A percentile compares a stretch with the other conserved stretches of the same genome.
These are phyloP conservation scores for Paratinospora sagittata DNA, from an alignment of 164 flowering plant species.

Conservation along the genomic window DNA sequence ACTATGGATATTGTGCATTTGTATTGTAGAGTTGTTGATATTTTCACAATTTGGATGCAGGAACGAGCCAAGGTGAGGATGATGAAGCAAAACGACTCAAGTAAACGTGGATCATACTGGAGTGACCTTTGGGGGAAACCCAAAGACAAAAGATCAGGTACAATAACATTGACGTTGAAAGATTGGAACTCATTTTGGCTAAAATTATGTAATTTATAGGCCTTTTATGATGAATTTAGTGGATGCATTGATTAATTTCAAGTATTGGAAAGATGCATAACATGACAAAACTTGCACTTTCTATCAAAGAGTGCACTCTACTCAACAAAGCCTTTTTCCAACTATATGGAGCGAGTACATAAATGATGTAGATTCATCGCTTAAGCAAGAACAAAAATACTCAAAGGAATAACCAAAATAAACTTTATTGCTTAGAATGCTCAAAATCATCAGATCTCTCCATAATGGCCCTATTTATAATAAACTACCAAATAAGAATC, in stretches of 20 bases:
- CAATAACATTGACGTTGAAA: not conserved
- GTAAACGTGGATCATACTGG: constrained; percentile 56
- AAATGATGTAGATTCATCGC: too few species aligned
- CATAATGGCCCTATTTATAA: too few species aligned
- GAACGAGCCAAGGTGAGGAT: constrained; percentile 62
- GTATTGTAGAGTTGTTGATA: not conserved
- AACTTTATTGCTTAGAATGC: too few species aligned
- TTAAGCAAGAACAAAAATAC: too few species aligned
- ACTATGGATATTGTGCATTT: not conserved
- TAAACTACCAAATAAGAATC: too few species aligned
- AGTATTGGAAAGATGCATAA: not conserved
- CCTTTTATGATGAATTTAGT: not conserved
- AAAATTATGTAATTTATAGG: not conserved
- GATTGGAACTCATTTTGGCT: not conserved
- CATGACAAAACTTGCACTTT: not conserved
- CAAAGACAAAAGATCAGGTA: constrained; percentile 55
- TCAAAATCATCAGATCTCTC: too few species aligned
- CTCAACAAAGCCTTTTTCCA: too few species aligned
- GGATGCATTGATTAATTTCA: not conserved
- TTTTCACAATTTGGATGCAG: constrained; percentile 31
- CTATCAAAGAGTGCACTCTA: too few species aligned
- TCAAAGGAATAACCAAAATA: too few species aligned
- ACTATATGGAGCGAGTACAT: too few species aligned
- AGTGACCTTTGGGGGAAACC: constrained; percentile 69
- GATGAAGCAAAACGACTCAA: constrained; percentile 55